A percentile compares a stretch with the other conserved stretches of the same genome.
These are phyloP conservation scores for Pochonia chlamydosporia DNA, from an alignment of 2,329 filamentous ascomycete genomes.

Conservation along the genomic window DNA sequence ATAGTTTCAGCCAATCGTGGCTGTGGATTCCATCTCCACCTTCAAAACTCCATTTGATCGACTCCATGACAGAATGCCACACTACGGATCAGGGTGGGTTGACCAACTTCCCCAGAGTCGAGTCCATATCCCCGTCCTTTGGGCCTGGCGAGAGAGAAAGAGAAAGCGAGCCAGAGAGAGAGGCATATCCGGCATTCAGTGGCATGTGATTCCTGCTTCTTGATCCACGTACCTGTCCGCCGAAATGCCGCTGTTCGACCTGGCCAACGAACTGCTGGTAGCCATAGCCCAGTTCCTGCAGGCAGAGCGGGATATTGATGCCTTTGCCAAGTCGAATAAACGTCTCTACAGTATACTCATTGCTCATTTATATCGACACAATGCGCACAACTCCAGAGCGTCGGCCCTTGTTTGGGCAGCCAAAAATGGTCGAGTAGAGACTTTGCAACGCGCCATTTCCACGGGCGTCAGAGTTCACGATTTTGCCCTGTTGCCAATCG, in stretches of 20 bases:
- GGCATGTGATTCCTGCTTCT: not conserved
- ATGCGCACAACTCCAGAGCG: not conserved
- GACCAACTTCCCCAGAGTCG: not conserved
- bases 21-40: not conserved
- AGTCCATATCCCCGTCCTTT: not conserved
- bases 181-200: not conserved
- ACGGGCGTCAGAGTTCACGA: slow-evolving; percentile 2
- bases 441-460: slow-evolving; percentile 3
- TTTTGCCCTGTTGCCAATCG: slow-evolving; percentile 6
- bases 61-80: not conserved
- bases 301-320: slow-evolving; percentile 3
- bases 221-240: not conserved
- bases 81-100: not conserved
- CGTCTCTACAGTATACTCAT: slow-evolving; percentile 5
- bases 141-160: no score
- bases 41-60: not conserved
- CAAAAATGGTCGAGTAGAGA: slow-evolving; percentile 2
- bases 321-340: slow-evolving; percentile 1
- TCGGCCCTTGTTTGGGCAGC: slow-evolving; percentile 8
- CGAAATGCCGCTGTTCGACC: slow-evolving; percentile 6
- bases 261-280: slow-evolving; percentile 9
- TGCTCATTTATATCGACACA: slow-evolving; percentile 6
- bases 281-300: slow-evolving; percentile 3
- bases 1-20: not conserved
- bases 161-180: no score